Evolutionary conservation across 495 filamentous ascomycete species (phyloP).

Genomic region (Ascodesmis nigricans): DNA sequence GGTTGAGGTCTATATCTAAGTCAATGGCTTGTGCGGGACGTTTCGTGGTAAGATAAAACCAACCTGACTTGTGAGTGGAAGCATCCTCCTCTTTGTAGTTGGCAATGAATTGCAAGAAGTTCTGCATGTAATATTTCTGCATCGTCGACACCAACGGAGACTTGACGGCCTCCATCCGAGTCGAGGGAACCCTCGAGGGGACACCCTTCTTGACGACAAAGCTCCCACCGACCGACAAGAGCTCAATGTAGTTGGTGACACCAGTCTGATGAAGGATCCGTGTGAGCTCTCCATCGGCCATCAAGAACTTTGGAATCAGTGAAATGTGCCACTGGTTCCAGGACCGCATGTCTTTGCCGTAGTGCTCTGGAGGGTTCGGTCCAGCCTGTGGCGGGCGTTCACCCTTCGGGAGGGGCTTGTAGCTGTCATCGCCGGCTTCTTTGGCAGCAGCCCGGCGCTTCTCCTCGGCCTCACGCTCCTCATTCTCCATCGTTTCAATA

Average conservation of each 20-base stretch:
- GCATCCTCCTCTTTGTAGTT: conserved; percentile 68
- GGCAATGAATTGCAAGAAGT: conserved; percentile 92
- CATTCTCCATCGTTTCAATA: conserved; percentile 53
- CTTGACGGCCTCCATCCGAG: conserved; percentile 70
- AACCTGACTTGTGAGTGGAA: conserved; percentile 60
- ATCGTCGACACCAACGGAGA: conserved; percentile 92
- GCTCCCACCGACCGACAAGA: conserved; percentile 94
- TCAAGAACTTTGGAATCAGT: conserved; percentile 89
- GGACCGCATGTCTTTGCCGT: conserved; percentile 74
- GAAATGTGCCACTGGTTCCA: conserved; percentile 99
- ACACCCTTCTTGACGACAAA: conserved; percentile 79
- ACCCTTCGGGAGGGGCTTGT: conserved; percentile 6
- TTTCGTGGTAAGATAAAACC: conserved; percentile 9
- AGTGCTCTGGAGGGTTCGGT: conserved; percentile 15
- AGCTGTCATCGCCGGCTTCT: conserved; percentile 10
- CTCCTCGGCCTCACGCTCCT: conserved; percentile 46
- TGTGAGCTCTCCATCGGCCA: conserved; percentile 95
- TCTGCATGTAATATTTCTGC: conserved; percentile 92
- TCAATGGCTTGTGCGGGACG: not conserved
- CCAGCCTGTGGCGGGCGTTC: conserved; percentile 10
- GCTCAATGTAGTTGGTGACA: conserved; percentile 91
- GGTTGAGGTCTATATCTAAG: conserved; percentile 45
- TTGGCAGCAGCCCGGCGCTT: conserved; percentile 6
- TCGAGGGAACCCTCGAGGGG: conserved; percentile 78
- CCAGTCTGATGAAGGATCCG: conserved; percentile 48